Conservation (phyloP, 345 rosid species). For the Noccaea bulbosa region DNA sequence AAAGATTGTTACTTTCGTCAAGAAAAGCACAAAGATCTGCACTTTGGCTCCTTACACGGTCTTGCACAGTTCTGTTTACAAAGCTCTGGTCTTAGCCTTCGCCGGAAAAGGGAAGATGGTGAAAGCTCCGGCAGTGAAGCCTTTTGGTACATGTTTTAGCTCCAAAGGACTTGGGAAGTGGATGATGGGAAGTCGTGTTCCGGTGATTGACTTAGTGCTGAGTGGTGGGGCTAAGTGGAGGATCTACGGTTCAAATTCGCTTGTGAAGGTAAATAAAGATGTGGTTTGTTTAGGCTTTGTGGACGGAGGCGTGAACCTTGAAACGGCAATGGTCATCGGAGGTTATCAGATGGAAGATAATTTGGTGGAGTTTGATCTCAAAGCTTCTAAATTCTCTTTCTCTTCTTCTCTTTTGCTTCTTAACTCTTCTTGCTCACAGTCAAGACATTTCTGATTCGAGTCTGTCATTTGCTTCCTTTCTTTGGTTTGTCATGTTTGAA, state of each 20-base stretch:
- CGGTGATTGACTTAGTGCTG: slow-evolving; percentile 3
- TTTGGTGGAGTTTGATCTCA: background rate
- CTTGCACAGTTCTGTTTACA: slow-evolving; percentile 13
- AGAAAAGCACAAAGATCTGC: slow-evolving; percentile 7
- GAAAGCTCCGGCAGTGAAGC: background rate
- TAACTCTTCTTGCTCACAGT: too few relatives aligned
- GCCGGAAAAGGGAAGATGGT: background rate
- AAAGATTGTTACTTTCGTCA: background rate
- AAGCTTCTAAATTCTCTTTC: slow-evolving; percentile 9
- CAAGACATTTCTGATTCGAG: too few relatives aligned
- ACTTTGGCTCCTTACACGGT: slow-evolving; percentile 16
- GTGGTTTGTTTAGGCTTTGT: slow-evolving; percentile 19
- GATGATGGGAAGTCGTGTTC: slow-evolving; percentile 19
- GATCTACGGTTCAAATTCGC: background rate
- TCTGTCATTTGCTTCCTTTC: too few relatives aligned
- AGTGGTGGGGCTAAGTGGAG: slow-evolving; percentile 13
- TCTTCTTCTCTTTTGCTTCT: slow-evolving; percentile 18
- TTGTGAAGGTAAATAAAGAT: slow-evolving; percentile 4
- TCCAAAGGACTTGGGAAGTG: slow-evolving; percentile 10
- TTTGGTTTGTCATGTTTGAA: too few relatives aligned
- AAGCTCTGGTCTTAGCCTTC: background rate
- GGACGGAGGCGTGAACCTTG: slow-evolving; percentile 1
- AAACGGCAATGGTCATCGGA: background rate
- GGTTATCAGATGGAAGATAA: slow-evolving; percentile 24
- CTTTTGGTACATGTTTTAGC: slow-evolving; percentile 11